Base-by-base conservation (phyloP, 148 eudicot species). In the Nepenthes gracilis region DNA sequence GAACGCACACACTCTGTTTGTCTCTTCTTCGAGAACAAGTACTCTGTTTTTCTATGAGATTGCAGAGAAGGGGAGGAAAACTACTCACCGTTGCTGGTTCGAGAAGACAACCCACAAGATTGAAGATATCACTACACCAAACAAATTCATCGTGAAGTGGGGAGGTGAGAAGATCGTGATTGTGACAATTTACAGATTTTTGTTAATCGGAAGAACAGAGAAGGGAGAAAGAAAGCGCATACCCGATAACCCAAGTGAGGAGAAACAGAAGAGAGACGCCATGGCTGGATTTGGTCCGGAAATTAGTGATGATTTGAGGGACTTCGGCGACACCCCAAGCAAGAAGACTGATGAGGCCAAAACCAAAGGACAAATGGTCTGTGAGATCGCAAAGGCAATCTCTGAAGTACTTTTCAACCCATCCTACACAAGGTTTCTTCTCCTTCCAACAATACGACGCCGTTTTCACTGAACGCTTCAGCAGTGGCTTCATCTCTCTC, bases 291-390 rank as follows among this genome's bases (percentile, higher is more conserved):
- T 93, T 93, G 5, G 99, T 73, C 9, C 72, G 83, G 67, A 86
- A 93, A 70, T 93, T 93, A 68, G 99, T 86, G 63, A 93, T 70
- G 47, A 93, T 93, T 72, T 93, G 99, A n/a, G 99, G 99, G 74
- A 93, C 64, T 70, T 93, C 99, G n/a, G 99, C 99, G 5, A 88
- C 81, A 9, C 81, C 99, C 99, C 99, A 88, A 38, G 91, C 83
- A 4, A 86, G 38, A 2, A 93, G 72, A 58, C 99, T 93, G 2
- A 86, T 43, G 0, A 93, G 14, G 1, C 99, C 99, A 49, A 81
- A 93, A 13, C 73, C 84, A 35, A 93, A 93, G 0, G 99, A 93
- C 1, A 88, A 13, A n/a, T 84, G 81, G 53, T 93, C 99, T 2
- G 56, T 76, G 1, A 54, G 2, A 60, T 86, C 78, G 64, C 99